phyloP scores from a whole-genome alignment of 129 eudicot genomes.

The Flaveria brownii region DNA sequence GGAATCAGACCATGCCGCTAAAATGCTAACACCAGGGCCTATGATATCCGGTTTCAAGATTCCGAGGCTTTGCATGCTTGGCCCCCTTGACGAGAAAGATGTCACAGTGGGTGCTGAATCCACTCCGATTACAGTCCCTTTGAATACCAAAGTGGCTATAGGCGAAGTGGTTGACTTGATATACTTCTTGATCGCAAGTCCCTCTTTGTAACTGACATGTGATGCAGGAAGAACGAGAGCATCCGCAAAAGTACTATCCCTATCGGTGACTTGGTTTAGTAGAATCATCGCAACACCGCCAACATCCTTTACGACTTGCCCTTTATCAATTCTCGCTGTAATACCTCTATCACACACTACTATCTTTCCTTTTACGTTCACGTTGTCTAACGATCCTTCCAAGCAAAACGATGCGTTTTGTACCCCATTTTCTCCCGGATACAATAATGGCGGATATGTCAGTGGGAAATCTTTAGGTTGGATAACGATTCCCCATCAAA shows the following conservation, averaged over 20 bases:
- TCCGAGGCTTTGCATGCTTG: conserved; percentile 46
- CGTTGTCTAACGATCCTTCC: conserved; percentile 30
- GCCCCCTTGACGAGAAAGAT: conserved; percentile 59
- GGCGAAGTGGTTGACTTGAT: conserved; percentile 42
- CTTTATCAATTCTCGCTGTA: conserved; percentile 27
- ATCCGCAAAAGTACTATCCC: conserved; percentile 34
- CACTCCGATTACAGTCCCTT: conserved; percentile 44
- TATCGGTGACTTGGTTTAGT: conserved; percentile 5
- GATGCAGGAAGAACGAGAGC: conserved; percentile 51
- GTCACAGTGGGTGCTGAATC: conserved; percentile 42
- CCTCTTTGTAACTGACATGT: conserved; percentile 35
- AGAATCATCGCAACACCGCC: conserved; percentile 55
- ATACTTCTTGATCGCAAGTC: conserved; percentile 37
- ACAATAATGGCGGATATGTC: conserved; percentile 39
- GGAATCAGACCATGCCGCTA: conserved; percentile 61
- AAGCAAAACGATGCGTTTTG: conserved; percentile 32
- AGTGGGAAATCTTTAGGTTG: conserved; percentile 46
- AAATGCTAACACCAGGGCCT: conserved; percentile 57
- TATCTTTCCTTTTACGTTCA: conserved; percentile 46
- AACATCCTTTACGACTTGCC: conserved; percentile 42
- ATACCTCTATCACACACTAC: conserved; percentile 49
- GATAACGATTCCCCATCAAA: conserved; percentile 47
- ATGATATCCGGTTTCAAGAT: conserved; percentile 67
- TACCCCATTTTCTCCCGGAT: conserved; percentile 34
- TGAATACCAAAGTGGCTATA: conserved; percentile 32